phyloP scores from a whole-genome alignment of 768 basidiomycete genomes.

The Lentinula raphanica region DNA sequence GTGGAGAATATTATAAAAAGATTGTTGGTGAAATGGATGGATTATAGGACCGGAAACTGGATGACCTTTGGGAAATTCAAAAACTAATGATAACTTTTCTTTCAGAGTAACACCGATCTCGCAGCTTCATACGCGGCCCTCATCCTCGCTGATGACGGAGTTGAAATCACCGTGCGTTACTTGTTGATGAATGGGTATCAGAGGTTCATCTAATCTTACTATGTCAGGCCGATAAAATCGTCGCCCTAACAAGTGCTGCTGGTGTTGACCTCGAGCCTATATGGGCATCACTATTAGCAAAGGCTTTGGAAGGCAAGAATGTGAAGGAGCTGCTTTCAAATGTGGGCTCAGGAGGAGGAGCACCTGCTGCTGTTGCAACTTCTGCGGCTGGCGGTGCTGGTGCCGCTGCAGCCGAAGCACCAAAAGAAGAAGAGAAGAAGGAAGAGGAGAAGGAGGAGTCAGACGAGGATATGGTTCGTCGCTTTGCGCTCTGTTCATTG shows the following conservation, averaged over 20 bases:
- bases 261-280: constrained; percentile 88
- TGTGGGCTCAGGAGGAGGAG: constrained; percentile 90
- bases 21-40: neutral
- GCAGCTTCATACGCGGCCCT: constrained; percentile 95
- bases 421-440: constrained; percentile 79
- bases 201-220: constrained; percentile 2
- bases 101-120: constrained; percentile 62
- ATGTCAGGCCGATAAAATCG: constrained; percentile 84
- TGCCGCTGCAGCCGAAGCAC: constrained; percentile 65
- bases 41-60: neutral
- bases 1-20: neutral
- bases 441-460: constrained; percentile 87
- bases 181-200: neutral
- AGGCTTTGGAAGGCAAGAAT: constrained; percentile 97
- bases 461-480: constrained; percentile 82
- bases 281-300: constrained; percentile 96
- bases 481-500: neutral
- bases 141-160: constrained; percentile 94
- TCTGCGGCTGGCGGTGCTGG: constrained; percentile 53
- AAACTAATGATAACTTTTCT: constrained; percentile 8
- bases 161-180: constrained; percentile 90
- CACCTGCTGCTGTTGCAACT: constrained; percentile 61
- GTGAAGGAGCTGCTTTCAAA: constrained; percentile 93
- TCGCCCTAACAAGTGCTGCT: constrained; percentile 79
- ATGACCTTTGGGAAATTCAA: neutral